Conservation (phyloP, 2,329 filamentous ascomycete species). For the Ascochyta rabiei region DNA sequence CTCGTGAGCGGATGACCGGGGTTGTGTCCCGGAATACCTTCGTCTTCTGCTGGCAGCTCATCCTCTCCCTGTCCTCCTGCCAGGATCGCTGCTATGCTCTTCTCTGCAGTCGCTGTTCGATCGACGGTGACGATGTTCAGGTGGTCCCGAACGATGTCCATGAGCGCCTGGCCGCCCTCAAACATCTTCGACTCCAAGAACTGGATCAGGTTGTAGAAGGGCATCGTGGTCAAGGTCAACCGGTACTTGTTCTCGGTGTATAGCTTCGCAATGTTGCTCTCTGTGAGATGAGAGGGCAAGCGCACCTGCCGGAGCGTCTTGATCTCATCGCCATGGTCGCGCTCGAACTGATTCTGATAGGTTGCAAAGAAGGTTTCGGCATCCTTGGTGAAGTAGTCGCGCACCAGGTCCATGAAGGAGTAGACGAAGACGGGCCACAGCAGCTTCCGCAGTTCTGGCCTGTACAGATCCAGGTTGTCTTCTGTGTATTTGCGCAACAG, state of each 20-base stretch:
- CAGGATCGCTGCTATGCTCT: conserved; percentile 66
- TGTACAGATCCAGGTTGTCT: conserved; percentile 87
- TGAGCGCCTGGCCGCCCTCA: conserved; percentile 78
- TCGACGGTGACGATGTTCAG: conserved; percentile 66
- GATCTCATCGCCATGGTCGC: conserved; percentile 80
- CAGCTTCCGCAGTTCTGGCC: conserved; percentile 86
- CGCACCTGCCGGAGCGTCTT: conserved; percentile 75
- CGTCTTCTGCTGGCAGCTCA: conserved; percentile 67
- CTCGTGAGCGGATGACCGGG: conserved; percentile 67
- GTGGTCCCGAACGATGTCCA: conserved; percentile 70
- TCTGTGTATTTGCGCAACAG: conserved; percentile 84
- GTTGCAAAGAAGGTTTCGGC: conserved; percentile 74
- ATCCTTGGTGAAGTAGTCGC: conserved; percentile 73
- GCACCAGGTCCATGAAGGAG: conserved; percentile 81
- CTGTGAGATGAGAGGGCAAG: conserved; percentile 76
- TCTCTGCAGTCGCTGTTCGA: conserved; percentile 60
- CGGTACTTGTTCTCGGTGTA: conserved; percentile 89
- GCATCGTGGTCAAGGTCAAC: conserved; percentile 84
- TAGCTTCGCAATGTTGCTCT: conserved; percentile 77
- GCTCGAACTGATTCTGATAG: conserved; percentile 73
- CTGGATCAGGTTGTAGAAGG: conserved; percentile 81
- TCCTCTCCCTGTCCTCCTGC: conserved; percentile 60
- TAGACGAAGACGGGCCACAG: conserved; percentile 96
- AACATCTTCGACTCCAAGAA: conserved; percentile 88
- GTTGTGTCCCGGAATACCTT: conserved; percentile 71